Conservation (phyloP, 441 rosid species). For the Macaranga tanarius region DNA sequence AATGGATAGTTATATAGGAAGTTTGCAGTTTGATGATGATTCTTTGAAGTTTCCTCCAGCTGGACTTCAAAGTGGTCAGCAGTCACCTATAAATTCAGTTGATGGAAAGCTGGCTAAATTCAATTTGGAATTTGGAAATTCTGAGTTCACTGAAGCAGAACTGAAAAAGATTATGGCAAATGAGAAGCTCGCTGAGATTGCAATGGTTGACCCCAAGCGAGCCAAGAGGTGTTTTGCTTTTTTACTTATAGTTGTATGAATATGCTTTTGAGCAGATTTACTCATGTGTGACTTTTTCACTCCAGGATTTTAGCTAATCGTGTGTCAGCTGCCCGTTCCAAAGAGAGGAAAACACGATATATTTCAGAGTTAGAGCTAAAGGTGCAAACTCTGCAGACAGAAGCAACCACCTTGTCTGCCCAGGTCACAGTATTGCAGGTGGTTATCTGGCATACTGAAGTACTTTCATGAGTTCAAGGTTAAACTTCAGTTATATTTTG, state of each 20-base stretch:
- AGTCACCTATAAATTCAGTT: slow-evolving; percentile 56
- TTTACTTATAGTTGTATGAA: neutral
- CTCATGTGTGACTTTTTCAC: slow-evolving; percentile 10
- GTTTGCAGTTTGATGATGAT: slow-evolving; percentile 65
- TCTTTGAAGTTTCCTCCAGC: slow-evolving; percentile 68
- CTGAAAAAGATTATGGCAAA: slow-evolving; percentile 89
- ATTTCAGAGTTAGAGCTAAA: slow-evolving; percentile 91
- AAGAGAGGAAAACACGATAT: slow-evolving; percentile 88
- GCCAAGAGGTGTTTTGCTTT: slow-evolving; percentile 65
- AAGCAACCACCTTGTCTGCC: slow-evolving; percentile 93
- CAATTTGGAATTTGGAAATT: slow-evolving; percentile 75
- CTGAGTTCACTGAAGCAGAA: slow-evolving; percentile 79
- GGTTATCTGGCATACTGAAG: slow-evolving; percentile 9
- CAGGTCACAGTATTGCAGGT: slow-evolving; percentile 96
- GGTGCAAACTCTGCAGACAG: slow-evolving; percentile 94
- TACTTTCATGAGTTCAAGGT: neutral
- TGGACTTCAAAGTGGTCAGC: slow-evolving; percentile 49
- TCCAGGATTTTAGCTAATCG: slow-evolving; percentile 90
- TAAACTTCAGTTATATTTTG: neutral
- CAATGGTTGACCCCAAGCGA: slow-evolving; percentile 80
- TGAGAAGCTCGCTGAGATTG: slow-evolving; percentile 88
- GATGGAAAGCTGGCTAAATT: slow-evolving; percentile 52
- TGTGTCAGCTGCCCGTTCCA: slow-evolving; percentile 91
- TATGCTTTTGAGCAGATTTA: neutral
- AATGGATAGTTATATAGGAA: slow-evolving; percentile 84